These are phyloP conservation scores for Saccharomycopsis fermentans DNA, from an alignment of 805 yeast species.

Conservation along the genomic window DNA sequence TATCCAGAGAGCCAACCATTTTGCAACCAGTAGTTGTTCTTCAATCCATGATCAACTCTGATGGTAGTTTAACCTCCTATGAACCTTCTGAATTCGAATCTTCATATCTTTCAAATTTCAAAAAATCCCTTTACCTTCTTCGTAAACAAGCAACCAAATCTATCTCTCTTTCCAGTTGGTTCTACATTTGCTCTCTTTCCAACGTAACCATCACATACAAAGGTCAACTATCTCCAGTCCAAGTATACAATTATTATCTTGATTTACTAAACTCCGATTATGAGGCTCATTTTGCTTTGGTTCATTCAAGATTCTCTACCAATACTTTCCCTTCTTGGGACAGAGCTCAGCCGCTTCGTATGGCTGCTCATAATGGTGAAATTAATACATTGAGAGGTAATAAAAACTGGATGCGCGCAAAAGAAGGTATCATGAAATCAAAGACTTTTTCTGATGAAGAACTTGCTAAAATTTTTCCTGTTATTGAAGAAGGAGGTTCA, in stretches of 20 bases:
- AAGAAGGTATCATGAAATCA: slow-evolving; percentile 94
- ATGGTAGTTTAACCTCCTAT: slow-evolving; percentile 20
- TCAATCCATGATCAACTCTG: slow-evolving; percentile 31
- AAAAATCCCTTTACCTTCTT: slow-evolving; percentile 72
- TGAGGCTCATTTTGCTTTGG: slow-evolving; percentile 92
- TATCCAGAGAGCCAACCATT: slow-evolving; percentile 84
- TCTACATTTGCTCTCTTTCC: slow-evolving; percentile 87
- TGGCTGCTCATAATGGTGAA: slow-evolving; percentile 98
- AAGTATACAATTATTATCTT: slow-evolving; percentile 89
- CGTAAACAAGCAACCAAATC: slow-evolving; percentile 86
- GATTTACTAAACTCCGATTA: slow-evolving; percentile 86
- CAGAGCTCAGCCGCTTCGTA: slow-evolving; percentile 94
- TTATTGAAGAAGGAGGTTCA: slow-evolving; percentile 97
- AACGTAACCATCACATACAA: slow-evolving; percentile 88
- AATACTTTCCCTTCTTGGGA: slow-evolving; percentile 99
- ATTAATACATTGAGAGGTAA: slow-evolving; percentile 95
- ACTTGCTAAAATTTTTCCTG: slow-evolving; percentile 82
- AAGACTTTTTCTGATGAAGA: slow-evolving; percentile 74
- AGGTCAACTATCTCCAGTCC: slow-evolving; percentile 95
- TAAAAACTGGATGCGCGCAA: slow-evolving; percentile 98
- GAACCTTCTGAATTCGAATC: slow-evolving; percentile 44
- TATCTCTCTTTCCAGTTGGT: slow-evolving; percentile 94
- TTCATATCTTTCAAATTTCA: slow-evolving; percentile 55
- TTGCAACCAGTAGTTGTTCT: slow-evolving; percentile 89
- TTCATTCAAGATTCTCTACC: slow-evolving; percentile 95